Base-by-base conservation (phyloP, 768 basidiomycete genomes). In the Russula emetica region DNA sequence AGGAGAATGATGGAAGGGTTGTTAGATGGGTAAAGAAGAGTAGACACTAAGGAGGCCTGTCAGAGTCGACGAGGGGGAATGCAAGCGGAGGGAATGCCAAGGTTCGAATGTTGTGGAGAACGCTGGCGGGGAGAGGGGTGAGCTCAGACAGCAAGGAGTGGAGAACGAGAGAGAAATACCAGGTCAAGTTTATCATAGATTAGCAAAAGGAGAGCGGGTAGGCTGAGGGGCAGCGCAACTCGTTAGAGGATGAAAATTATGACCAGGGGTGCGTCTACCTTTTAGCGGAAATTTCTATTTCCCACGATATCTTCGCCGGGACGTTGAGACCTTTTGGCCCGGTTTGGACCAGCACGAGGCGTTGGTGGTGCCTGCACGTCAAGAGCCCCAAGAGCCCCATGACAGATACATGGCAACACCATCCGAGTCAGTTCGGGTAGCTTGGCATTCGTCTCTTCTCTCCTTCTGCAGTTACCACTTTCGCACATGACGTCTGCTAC, bases 21-120 rank as follows among this genome's bases (percentile, higher is more conserved):
- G 66, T 38, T 51, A 26, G 53, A 55, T 40, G 38, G 36, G 14
- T 22, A 47, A 26, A 5, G 18, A 26, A 38, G 26, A 30, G 22
- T 11, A 36, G 72, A 75, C 75, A 76, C 83, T 87, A 92, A 81
- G 90, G 90, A 72, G 90, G 90, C 68, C 85, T 79, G 80, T 92
- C 88, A 58, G 83, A 84, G 82, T 85, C 85, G 73, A 85, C 76
- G 69, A 85, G 74, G 63, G 63, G 77, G 74, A 78, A 79, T 64
- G 75, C 81, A 77, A 84, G 81, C 69, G 86, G 87, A 74, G 78
- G 79, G 74, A 85, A 81, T 76, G 82, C 79, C 81, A 84, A 79
- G 76, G 75, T 79, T 80, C 78, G 78, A 69, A 72, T 74, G 73
- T 78, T 67, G 66, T 68, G 67, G 55, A 45, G 63, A 58, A 65